Base-by-base conservation (phyloP, 1,284 basidiomycete species). In the Cerioporus squamosus region DNA sequence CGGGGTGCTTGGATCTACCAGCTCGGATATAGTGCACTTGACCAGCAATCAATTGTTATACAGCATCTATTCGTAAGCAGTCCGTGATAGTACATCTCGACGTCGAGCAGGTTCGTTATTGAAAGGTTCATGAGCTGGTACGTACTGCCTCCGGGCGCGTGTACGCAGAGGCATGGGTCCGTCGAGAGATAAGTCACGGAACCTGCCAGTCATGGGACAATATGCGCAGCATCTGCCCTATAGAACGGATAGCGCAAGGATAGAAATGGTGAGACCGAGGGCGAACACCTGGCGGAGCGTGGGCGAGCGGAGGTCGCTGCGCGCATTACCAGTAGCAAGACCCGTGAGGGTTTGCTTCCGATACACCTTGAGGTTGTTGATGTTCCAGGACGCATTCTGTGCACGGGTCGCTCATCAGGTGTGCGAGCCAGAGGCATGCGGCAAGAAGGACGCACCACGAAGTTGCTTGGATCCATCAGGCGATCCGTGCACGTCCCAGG, bases 401-500 rank as follows among this genome's bases (percentile, higher is more conserved):
- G 15, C 39, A 24, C 29, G 33, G 52, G 18, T 26, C 50, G 51
- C 33, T 51, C 29, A 44, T 65, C 53, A 63, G 51, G 31, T 14
- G 36, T 17, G 50, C 7, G 52, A 26, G 10, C 26, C 36, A 22
- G 15, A 9, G 39, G n/a, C 29, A 58, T 38, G 12, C 36, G 26
- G 43, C 12, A 40, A 38, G 42, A 39, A 31, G 29, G 24, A 71
- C 82, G 55, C 72, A 85, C 87, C 66, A 79, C 82, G 61, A 90
- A 90, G 71, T 93, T 93, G 2, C 68, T 70, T 1, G 90, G 89
- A 67, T 91, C 80, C 77, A 80, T 83, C 38, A 93, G 71, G 55
- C 79, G 78, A 20, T 83, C 79, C 14, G 79, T 69, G 67, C 91
- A 93, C 43, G 88, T 87, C 40, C 91, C 91, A 6, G 89, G 87